These are phyloP conservation scores for Russula earlei DNA, from an alignment of 768 basidiomycete species.

Conservation along the genomic window DNA sequence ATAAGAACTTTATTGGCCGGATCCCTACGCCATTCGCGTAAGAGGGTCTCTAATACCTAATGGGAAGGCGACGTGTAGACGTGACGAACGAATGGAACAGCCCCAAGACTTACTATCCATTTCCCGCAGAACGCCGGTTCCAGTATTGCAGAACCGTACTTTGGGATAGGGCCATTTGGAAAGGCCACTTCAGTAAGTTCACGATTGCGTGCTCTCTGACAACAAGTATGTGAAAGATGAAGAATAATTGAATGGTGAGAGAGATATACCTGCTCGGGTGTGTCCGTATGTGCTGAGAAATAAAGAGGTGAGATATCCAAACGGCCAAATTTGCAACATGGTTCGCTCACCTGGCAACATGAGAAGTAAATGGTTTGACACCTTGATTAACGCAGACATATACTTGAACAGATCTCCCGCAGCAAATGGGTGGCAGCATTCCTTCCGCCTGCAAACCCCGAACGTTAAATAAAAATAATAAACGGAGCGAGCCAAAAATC, in stretches of 20 bases:
- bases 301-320: neutral
- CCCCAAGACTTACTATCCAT: slow-evolving; percentile 50
- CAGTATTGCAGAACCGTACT: slow-evolving; percentile 53
- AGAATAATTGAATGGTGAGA: neutral
- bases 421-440: slow-evolving; percentile 43
- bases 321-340: neutral
- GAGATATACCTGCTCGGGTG: slow-evolving; percentile 48
- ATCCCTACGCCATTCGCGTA: slow-evolving; percentile 60
- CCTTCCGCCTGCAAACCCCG: slow-evolving; percentile 42
- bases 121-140: slow-evolving; percentile 70
- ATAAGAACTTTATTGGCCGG: slow-evolving; percentile 79
- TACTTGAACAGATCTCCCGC: slow-evolving; percentile 57
- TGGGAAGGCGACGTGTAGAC: neutral
- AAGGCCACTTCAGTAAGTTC: slow-evolving; percentile 58
- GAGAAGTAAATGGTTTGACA: slow-evolving; percentile 82
- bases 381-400: slow-evolving; percentile 74
- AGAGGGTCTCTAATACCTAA: slow-evolving; percentile 56
- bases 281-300: slow-evolving; percentile 53
- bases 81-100: neutral
- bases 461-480: slow-evolving; percentile 22
- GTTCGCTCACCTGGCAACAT: slow-evolving; percentile 73
- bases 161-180: slow-evolving; percentile 44
- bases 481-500: neutral
- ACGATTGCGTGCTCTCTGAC: slow-evolving; percentile 44
- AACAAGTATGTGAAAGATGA: neutral